These are phyloP conservation scores for Fusarium xylarioides DNA, from an alignment of 2,329 filamentous ascomycete genomes.

Conservation along the genomic window DNA sequence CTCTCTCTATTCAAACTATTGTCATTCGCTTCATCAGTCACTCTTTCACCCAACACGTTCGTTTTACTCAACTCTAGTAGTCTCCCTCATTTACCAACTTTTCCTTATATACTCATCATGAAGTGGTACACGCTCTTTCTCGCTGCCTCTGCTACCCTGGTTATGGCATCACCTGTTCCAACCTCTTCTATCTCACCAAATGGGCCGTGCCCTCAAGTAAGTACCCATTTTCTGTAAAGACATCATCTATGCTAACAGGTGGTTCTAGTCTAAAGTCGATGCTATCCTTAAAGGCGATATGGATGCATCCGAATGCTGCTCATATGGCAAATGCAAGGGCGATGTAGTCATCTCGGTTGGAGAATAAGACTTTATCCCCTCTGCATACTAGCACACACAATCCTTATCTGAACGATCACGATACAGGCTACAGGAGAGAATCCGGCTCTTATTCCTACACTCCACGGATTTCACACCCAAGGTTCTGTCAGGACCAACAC, in stretches of 20 bases:
- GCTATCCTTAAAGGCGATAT: slow-evolving; percentile 59
- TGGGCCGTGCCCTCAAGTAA: slow-evolving; percentile 49
- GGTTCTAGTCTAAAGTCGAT: slow-evolving; percentile 46
- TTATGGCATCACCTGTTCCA: slow-evolving; percentile 26
- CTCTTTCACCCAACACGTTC: background rate
- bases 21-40: slow-evolving; percentile 5
- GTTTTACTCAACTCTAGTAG: background rate
- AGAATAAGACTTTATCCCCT: slow-evolving; percentile 31
- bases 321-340: slow-evolving; percentile 62
- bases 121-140: slow-evolving; percentile 36
- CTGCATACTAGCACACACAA: background rate
- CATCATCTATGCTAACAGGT: slow-evolving; percentile 1
- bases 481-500: background rate
- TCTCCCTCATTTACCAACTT: background rate
- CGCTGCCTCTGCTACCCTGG: slow-evolving; percentile 19
- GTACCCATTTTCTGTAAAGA: background rate
- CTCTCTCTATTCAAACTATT: background rate
- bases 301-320: slow-evolving; percentile 61
- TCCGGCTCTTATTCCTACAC: background rate
- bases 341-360: slow-evolving; percentile 59
- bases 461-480: background rate
- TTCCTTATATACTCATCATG: slow-evolving; percentile 22
- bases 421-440: background rate
- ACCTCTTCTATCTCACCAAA: slow-evolving; percentile 44
- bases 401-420: background rate